Evolutionary conservation across 208 protist genomes (phyloP), one percentile per base, ranked within the genome.

Genomic region (Spongospora subterranea): DNA sequence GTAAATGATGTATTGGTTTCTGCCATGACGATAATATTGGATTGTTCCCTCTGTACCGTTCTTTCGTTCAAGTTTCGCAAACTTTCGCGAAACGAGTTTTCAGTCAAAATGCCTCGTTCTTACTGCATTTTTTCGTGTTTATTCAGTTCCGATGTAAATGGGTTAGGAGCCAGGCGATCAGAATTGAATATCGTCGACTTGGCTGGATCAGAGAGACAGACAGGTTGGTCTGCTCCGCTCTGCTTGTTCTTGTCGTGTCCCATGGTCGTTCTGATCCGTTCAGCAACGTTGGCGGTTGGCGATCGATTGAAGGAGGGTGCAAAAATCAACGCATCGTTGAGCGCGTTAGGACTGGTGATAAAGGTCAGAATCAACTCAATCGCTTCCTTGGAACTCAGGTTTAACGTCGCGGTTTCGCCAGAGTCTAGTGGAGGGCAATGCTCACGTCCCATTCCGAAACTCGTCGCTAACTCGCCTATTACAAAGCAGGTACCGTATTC

Each of bases 361-460:
- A 82, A 82, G 71, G 71, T 82, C 13, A 40, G 6, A 6, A 6
- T 13, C 6, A 13, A 82, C 35, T 82, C 71, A 13, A 82, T 82
- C 71, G n/a, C 17, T 13, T 6, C 6, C 71, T 24, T 24, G 24
- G 6, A 43, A 82, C n/a, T 82, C 17, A 82, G 13, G n/a, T n/a
- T n/a, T n/a, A n/a, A n/a, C n/a, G n/a, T n/a, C n/a, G n/a, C n/a
- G n/a, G 17, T 82, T 6, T 35, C n/a, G 17, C 11, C 71, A 82
- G 71, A 82, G 40, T n/a, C 71, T 82, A n/a, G 71, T 82, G 6
- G 71, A 82, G 6, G 71, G 71, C n/a, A 82, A n/a, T n/a, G 6
- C 71, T 82, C 71, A 82, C n/a, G 71, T 82, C 13, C 71, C 71
- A 43, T 82, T 82, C n/a, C 71, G 71, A 82, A 82, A 82, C n/a